These are phyloP conservation scores for Lactarius sp. DNA, from an alignment of 768 basidiomycete species.

Conservation along the genomic window DNA sequence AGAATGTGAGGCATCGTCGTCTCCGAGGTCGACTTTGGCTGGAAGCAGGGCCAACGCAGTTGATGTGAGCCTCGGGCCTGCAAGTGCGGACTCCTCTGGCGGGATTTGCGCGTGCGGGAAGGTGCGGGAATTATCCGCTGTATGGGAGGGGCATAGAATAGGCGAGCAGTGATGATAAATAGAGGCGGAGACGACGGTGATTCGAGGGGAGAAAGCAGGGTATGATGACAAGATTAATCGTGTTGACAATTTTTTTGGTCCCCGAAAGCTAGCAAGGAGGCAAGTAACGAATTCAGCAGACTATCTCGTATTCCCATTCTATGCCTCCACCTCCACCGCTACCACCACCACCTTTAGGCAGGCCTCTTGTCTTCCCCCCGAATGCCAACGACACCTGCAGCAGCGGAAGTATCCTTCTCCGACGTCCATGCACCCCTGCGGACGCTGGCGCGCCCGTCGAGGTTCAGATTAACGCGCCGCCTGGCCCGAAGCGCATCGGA, in stretches of 20 bases:
- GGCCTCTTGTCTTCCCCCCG: slow-evolving; percentile 16
- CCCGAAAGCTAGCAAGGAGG: slow-evolving; percentile 11
- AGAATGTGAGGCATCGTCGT: slow-evolving; percentile 1
- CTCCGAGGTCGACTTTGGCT: background rate
- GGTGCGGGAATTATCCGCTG: slow-evolving; percentile 55
- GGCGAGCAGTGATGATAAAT: no score
- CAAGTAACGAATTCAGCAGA: slow-evolving; percentile 2
- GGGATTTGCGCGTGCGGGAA: slow-evolving; percentile 51
- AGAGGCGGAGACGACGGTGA: slow-evolving; percentile 32
- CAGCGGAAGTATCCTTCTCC: slow-evolving; percentile 42
- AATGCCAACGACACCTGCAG: slow-evolving; percentile 28
- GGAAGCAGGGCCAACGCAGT: background rate
- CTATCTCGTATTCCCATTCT: background rate
- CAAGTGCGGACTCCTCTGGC: slow-evolving; percentile 38
- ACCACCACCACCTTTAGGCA: background rate
- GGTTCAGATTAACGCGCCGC: slow-evolving; percentile 53
- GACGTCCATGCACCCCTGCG: slow-evolving; percentile 63
- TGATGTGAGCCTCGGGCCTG: slow-evolving; percentile 1
- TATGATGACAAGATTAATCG: no score
- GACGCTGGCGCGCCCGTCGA: slow-evolving; percentile 54
- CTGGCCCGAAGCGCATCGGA: slow-evolving; percentile 43
- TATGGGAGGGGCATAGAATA: slow-evolving; percentile 45
- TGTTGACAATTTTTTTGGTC: background rate
- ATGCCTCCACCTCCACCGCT: slow-evolving; percentile 24
- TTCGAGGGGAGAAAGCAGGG: slow-evolving; percentile 41